Conservation (phyloP, 2,329 filamentous ascomycete species). For the Pseudocercospora ulei region DNA sequence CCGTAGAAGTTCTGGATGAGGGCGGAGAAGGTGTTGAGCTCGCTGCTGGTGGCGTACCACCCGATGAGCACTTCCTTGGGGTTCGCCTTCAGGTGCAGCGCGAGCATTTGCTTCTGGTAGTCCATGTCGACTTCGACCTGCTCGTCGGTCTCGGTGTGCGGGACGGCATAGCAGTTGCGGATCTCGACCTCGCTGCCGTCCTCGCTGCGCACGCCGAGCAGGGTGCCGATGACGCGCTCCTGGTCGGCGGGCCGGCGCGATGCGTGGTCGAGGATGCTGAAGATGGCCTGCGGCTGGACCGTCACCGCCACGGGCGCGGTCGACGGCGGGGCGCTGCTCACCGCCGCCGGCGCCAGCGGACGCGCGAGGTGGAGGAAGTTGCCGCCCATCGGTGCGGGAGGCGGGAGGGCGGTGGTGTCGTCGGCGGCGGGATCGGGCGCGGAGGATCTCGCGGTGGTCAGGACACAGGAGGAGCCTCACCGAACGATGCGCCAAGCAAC, state of each 20-base stretch:
- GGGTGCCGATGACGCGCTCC: constrained; percentile 90
- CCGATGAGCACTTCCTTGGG: constrained; percentile 89
- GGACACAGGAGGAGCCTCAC: constrained; percentile 4
- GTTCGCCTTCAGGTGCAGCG: constrained; percentile 83
- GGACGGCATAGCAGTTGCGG: constrained; percentile 91
- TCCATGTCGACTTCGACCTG: constrained; percentile 99
- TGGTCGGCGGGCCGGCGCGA: constrained; percentile 84
- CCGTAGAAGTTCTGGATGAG: constrained; percentile 99
- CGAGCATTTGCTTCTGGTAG: constrained; percentile 99
- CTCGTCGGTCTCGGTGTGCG: constrained; percentile 95
- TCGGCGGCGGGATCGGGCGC: constrained; percentile 7
- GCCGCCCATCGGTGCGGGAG: constrained; percentile 37
- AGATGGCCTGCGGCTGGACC: constrained; percentile 79
- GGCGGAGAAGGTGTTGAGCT: constrained; percentile 96
- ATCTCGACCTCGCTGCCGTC: constrained; percentile 96
- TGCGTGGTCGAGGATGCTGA: constrained; percentile 74
- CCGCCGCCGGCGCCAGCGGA: constrained; percentile 70
- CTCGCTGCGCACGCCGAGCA: constrained; percentile 85
- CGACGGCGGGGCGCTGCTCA: constrained; percentile 64
- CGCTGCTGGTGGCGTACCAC: constrained; percentile 95
- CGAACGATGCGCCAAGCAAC: no score
- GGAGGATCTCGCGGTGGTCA: constrained; percentile 7
- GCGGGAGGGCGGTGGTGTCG: constrained; percentile 7
- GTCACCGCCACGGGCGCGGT: constrained; percentile 88
- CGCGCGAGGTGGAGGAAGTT: constrained; percentile 92